Base-by-base conservation (phyloP, 345 rosid genomes). In the Diplotaxis tenuifolia region DNA sequence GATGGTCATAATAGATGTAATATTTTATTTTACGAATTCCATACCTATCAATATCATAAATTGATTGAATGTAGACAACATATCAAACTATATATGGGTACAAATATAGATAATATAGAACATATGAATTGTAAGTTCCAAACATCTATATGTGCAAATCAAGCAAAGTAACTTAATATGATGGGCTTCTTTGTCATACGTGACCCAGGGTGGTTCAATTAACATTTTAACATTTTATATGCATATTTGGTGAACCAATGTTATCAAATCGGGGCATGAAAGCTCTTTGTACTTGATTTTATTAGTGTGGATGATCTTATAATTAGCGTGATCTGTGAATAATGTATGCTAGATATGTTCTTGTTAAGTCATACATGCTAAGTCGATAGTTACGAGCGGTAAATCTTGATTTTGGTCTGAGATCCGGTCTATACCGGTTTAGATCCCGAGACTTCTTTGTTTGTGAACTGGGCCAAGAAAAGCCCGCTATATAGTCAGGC, bases 161-260 rank as follows among this genome's bases (percentile, higher is more conserved):
- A 76, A 76, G 80, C 80, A 65, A 76, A 71, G 67, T 65, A 70
- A 70, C 76, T 77, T 77, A 28, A 58, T 32, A 70, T 34, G 71
- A 57, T 65, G 76, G 72, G 1, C 47, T 71, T 50, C 72, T 64
- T 63, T 34, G 45, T 32, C 19, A 56, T 76, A 65, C 59, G 75
- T 64, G 23, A 60, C 75, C 70, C 11, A 55, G 66, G 50, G 50
- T 45, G 60, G 76, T 71, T 71, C 72, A 77, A 65, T 72, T 65
- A 77, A 71, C 38, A 71, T 49, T 65, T 11, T 4, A 62, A 76
- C 25, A 63, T 56, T 70, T 31, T 64, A 28, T 55, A 45, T 62
- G 16, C 3, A 76, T 16, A 67, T 76, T 76, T 70, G 79, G 79
- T 76, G 65, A 76, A 70, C 66, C 42, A 70, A 45, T 63, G 16